These are phyloP conservation scores for Fraxinus excelsior DNA, from an alignment of 257 asterid species.

Conservation along the genomic window DNA sequence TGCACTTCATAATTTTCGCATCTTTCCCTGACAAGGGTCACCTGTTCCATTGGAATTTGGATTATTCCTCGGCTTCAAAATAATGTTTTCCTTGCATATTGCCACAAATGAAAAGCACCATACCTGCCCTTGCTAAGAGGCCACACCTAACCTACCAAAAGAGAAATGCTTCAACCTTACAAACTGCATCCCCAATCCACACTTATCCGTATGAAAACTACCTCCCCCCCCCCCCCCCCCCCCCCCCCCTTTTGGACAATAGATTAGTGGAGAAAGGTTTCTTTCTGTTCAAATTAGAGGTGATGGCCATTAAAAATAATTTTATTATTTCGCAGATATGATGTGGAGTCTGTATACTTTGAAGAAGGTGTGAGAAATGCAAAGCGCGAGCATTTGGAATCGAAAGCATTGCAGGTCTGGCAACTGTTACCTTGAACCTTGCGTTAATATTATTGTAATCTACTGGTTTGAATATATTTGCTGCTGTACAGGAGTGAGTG, in stretches of 20 bases:
- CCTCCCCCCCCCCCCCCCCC: no score
- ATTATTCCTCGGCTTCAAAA: neutral
- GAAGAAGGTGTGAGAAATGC: constrained; percentile 55
- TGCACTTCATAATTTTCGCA: neutral
- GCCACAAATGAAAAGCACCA: neutral
- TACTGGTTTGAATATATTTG: neutral
- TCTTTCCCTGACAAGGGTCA: neutral
- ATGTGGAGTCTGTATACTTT: constrained; percentile 44
- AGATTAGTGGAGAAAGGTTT: neutral
- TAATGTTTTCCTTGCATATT: neutral
- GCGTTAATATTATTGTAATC: neutral
- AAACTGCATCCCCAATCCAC: neutral
- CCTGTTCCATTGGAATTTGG: neutral
- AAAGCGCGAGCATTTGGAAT: constrained; percentile 45
- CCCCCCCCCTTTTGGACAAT: neutral
- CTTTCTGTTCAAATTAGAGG: neutral
- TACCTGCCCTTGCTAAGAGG: neutral
- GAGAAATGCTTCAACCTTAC: neutral
- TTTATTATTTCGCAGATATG: constrained; percentile 49
- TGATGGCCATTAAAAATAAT: neutral
- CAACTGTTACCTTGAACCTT: neutral
- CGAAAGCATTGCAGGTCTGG: constrained; percentile 48
- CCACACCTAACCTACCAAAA: neutral
- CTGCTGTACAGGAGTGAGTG: neutral
- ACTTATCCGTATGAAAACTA: neutral